Base-by-base conservation (phyloP, 805 yeast genomes). In the Candida tallmaniae region DNA sequence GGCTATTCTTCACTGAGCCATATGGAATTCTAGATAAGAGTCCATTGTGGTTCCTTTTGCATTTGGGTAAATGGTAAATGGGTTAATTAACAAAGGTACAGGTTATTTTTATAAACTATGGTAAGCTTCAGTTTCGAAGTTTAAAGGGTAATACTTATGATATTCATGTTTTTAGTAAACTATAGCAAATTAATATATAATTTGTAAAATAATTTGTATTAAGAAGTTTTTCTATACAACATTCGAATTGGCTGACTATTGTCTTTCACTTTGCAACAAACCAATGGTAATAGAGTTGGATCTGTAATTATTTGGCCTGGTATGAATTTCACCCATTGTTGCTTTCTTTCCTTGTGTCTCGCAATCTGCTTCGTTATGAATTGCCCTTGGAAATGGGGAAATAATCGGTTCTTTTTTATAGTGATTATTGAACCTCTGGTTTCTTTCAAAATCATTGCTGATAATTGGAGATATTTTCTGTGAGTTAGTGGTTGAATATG, bases 341-440 rank as follows among this genome's bases (percentile, higher is more conserved):
- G 31, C 29, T 2, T 44, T 47, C 35, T 57, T 56, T 6, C 38
- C 27, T 7, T 39, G 42, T 24, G 55, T 51, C 24, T 57, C 60
- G 23, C 51, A 53, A 36, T 61, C 70, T 6, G 32, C 19, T 23
- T 60, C 67, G 35, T 59, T 47, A 48, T 66, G 73, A 18, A 55
- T 44, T 1, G 71, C 62, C 23, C 54, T 50, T 2, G 70, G 70
- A 38, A 67, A 64, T 12, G 73, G 69, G n/a, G 50, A 47, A 21
- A 48, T 42, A 5, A 51, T 45, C n/a, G 64, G 67, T 51, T 81
- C 67, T 36, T 67, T 70, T 31, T 59, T 59, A 47, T 71, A 71
- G 41, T 73, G 78, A 39, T 72, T 73, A 26, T 60, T 63, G 52
- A 54, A 68, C 27, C 50, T 54, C 40, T 48, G 44, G 33, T 56